A percentile compares a stretch with the other conserved stretches of the same genome.
phyloP scores from a whole-genome alignment of 371 early-diverging fungal species.

The Umbelopsis sp. region DNA sequence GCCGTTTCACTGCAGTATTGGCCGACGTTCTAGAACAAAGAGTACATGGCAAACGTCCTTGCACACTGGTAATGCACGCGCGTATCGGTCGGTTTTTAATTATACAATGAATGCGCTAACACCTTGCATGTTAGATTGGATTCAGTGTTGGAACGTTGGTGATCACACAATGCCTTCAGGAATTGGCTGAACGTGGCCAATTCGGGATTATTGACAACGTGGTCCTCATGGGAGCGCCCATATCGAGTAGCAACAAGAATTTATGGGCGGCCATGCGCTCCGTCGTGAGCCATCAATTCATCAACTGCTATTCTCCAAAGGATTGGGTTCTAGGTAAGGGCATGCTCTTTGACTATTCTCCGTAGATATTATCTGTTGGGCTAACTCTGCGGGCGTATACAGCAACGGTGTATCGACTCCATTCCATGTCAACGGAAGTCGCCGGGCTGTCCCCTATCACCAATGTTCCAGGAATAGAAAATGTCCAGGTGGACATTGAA shows the following conservation, averaged over 20 bases:
- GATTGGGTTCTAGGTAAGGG: slow-evolving; percentile 85
- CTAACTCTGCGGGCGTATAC: not conserved
- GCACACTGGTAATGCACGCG: slow-evolving; percentile 67
- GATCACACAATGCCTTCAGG: slow-evolving; percentile 87
- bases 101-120: not conserved
- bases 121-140: slow-evolving; percentile 50
- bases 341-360: not conserved
- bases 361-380: too few relatives aligned
- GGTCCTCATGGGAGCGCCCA: slow-evolving; percentile 67
- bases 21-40: slow-evolving; percentile 81
- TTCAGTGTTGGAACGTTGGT: slow-evolving; percentile 93
- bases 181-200: slow-evolving; percentile 67
- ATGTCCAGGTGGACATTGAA: slow-evolving; percentile 77
- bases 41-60: slow-evolving; percentile 91
- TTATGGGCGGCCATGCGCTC: slow-evolving; percentile 52
- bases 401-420: slow-evolving; percentile 76
- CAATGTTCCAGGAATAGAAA: slow-evolving; percentile 68
- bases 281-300: slow-evolving; percentile 84
- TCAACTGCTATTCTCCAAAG: slow-evolving; percentile 87
- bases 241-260: slow-evolving; percentile 46
- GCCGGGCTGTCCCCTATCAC: slow-evolving; percentile 81
- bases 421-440: slow-evolving; percentile 67
- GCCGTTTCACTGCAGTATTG: slow-evolving; percentile 48
- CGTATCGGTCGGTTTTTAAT: not conserved
- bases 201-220: slow-evolving; percentile 62